A percentile compares a stretch with the other conserved stretches of the same genome.
Evolutionary conservation across 1,139 yeast species (phyloP).

Genomic region (Protomyces lactucae-debilis): DNA sequence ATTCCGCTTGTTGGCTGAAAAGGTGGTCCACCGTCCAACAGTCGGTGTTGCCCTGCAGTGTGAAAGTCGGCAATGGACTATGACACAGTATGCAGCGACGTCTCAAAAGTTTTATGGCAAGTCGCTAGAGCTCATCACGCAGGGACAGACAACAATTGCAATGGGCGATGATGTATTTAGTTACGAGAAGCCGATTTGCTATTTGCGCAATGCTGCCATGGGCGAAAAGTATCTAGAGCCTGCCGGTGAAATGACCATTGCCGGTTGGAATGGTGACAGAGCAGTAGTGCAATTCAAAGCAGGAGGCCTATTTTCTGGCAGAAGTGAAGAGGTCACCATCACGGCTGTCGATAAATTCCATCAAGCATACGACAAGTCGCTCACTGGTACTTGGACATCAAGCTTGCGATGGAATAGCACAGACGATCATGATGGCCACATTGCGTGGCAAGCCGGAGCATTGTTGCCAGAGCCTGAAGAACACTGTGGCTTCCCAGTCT

Average conservation of each 20-base stretch:
- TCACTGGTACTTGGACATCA: conserved; percentile 75
- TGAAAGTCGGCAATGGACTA: conserved; percentile 70
- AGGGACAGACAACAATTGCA: conserved; percentile 47
- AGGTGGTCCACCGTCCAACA: conserved; percentile 77
- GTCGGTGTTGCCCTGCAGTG: conserved; percentile 67
- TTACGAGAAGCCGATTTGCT: conserved; percentile 78
- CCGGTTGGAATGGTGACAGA: conserved; percentile 38
- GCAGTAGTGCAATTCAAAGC: conserved; percentile 11
- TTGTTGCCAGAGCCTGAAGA: conserved; percentile 55
- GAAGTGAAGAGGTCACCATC: conserved; percentile 69
- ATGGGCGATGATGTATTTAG: conserved; percentile 43
- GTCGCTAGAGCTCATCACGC: conserved; percentile 72
- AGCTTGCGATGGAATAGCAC: conserved; percentile 46
- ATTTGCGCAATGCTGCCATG: conserved; percentile 80
- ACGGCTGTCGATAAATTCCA: conserved; percentile 47
- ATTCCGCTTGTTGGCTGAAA: conserved; percentile 65
- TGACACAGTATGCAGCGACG: conserved; percentile 70
- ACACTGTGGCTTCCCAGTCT: conserved; percentile 80
- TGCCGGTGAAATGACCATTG: conserved; percentile 57
- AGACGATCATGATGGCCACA: conserved; percentile 28
- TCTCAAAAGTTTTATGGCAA: conserved; percentile 94
- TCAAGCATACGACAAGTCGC: conserved; percentile 42
- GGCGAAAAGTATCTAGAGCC: conserved; percentile 97
- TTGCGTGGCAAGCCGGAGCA: conserved; percentile 62
- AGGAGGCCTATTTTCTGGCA: conserved; percentile 49